Conservation (phyloP, 768 basidiomycete species). For the Boletellus ananiceps region DNA sequence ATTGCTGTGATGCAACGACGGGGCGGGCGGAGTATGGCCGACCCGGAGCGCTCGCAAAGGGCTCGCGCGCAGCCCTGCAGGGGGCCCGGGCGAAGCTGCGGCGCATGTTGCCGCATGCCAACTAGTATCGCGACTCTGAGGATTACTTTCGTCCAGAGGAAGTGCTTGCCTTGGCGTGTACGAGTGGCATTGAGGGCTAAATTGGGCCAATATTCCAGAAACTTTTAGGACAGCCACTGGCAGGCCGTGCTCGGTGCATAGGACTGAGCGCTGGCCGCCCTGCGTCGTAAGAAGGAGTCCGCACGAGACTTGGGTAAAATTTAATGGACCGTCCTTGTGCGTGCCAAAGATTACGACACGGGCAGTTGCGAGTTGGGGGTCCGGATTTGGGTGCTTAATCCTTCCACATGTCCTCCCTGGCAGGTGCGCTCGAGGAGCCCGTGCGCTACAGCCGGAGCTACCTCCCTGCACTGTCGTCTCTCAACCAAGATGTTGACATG, state of each 20-base stretch:
- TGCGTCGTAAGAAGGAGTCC: not conserved
- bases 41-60: not conserved
- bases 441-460: conserved; percentile 22
- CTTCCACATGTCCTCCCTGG: conserved; percentile 52
- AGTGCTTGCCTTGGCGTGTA: not conserved
- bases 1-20: conserved; percentile 17
- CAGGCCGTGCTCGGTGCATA: too few species aligned
- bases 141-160: not conserved
- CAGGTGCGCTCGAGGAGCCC: conserved; percentile 48
- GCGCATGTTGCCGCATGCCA: conserved; percentile 1
- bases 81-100: too few species aligned
- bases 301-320: too few species aligned
- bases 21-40: not conserved
- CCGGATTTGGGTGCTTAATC: conserved; percentile 13
- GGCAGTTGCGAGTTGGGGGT: not conserved
- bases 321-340: too few species aligned
- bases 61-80: too few species aligned
- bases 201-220: conserved; percentile 13
- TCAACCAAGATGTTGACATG: conserved; percentile 43
- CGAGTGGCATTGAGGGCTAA: not conserved
- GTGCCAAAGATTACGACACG: too few species aligned
- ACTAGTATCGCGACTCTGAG: conserved; percentile 22
- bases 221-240: conserved; percentile 11
- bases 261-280: too few species aligned
- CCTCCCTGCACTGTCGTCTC: conserved; percentile 6